Base-by-base conservation (phyloP, 495 filamentous ascomycete genomes). In the Amorphotheca resinae region DNA sequence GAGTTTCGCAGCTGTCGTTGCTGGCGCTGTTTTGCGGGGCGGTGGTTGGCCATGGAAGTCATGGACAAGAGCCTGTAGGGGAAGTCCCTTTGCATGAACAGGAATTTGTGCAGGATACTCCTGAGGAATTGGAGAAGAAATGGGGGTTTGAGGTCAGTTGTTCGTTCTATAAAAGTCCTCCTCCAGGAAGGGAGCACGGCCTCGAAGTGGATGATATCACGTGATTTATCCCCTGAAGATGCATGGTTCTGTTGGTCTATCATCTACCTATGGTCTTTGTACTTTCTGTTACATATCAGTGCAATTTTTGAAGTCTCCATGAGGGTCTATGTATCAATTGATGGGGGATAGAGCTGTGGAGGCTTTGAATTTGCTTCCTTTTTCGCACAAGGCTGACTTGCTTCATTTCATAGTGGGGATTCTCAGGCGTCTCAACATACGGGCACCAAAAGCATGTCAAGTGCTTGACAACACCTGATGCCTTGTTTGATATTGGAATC, bases 401-500 rank as follows among this genome's bases (percentile, higher is more conserved):
- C n/a, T n/a, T n/a, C n/a, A n/a, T n/a, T n/a, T n/a, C 3, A 37
- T 44, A 87, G 80, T 86, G 75, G 74, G 72, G 68, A 4, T 93
- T 86, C 61, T 74, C 77, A 4, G 85, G 85, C 48, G 80, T 89
- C 32, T 76, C 75, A 30, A 80, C 79, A 26, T 93, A 89, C 60
- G 86, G 82, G 31, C 86, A 91, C 54, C 66, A 88, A 14, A 70
- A 73, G 44, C 72, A 87, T 47, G 67, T 77, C 40, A 84, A 80
- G 41, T 91, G 84, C 52, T 66, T 91, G 2, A 77, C 77, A 22
- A 72, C 74, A 35, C 82, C 80, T 0, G 62, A 72, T 28, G 71
- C 72, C 48, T 56, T 61, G 20, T 89, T 78, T 50, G 85, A 93
- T 56, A 87, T 93, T 48, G 85, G 69, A 23, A 74, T 93, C 37